Evolutionary conservation across 2,329 filamentous ascomycete species (phyloP), one percentile per base, ranked within the genome.

Genomic region (Trichoderma sp.): DNA sequence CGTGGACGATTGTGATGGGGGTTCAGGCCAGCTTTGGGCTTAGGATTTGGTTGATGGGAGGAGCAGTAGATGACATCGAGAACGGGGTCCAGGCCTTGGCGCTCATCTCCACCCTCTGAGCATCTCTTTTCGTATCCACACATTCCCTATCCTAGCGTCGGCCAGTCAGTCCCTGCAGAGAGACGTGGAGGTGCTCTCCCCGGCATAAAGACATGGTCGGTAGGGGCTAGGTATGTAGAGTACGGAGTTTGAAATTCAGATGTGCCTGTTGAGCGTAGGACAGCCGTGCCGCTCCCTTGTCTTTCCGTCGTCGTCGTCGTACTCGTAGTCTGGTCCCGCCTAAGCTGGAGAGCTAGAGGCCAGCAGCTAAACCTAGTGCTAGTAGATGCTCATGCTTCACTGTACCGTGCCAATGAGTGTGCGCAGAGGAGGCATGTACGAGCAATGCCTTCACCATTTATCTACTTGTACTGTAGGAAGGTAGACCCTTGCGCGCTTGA

Each of bases 101-200:
- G 40, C 19, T 53, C 56, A 68, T 70, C 68, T 63, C 70, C 68
- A 71, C 71, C 62, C 62, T 66, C 55, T 19, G 33, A 47, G 58
- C 61, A 61, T 31, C 37, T 31, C 37, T 43, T 43, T 43, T 62
- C 27, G 53, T 68, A 13, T 43, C 69, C 64, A 62, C 65, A 66
- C 52, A 67, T 68, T 62, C 69, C 64, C 63, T 68, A 37, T 55
- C 64, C 69, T 70, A 64, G 61, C 65, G 69, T 68, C 59, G 58
- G 67, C 65, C 68, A 70, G 63, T 57, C 68, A 70, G 68, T 68
- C 68, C 68, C 68, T 70, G 68, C 63, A 68, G 68, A 70, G 68
- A 65, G 68, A 68, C 56, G 63, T 68, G 64, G 68, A 68, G 63
- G 47, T 62, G 57, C 63, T 27, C 68, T 27, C 68, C 64, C 64